Base-by-base conservation (phyloP, 2,329 filamentous ascomycete genomes). In the Cladosporium sp. region DNA sequence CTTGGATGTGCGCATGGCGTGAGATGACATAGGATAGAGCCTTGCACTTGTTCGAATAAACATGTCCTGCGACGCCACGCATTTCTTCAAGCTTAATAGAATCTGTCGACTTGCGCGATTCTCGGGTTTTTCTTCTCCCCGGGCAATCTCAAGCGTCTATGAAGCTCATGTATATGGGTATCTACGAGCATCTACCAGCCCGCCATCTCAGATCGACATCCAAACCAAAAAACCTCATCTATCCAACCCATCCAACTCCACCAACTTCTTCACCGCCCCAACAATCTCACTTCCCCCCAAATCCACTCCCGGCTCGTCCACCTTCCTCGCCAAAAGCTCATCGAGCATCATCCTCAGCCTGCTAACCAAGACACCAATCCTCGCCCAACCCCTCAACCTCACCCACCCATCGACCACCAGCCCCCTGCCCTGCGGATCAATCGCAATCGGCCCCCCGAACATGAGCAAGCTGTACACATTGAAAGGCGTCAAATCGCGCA, bases 331-430 rank as follows among this genome's bases (percentile, higher is more conserved):
- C 62, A 99, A 80, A 54, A 95, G 77, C 57, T 85, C 82, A 72
- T 99, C 93, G 48, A 99, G 77, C 84, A 97, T 88, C 51, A 84
- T 83, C 56, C 93, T 79, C 58, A 99, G 70, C 55, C 92, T 78
- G 39, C 86, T 88, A 2, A 96, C 86, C 58, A 99, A 69, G 9
- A 97, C 92, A 24, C 92, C 93, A 56, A 99, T 93, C 41, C 93
- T 81, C 1, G 93, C 92, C 93, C 93, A 99, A 1, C 93, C 93
- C 19, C 89, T 80, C 27, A 99, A 73, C 30, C 80, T 69, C 29
- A 97, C 74, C 93, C 92, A 97, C 45, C 89, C 90, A 70, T 97
- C 93, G 3, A 99, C 88, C 3, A 96, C 74, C 15, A 99, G 73
- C 0, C 93, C 93, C 18, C 91, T 78, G 5, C 92, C 92, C 38